A percentile compares a stretch with the other conserved stretches of the same genome.
These are phyloP conservation scores for Sonneratia caseolaris DNA, from an alignment of 345 rosid genomes.

Conservation along the genomic window DNA sequence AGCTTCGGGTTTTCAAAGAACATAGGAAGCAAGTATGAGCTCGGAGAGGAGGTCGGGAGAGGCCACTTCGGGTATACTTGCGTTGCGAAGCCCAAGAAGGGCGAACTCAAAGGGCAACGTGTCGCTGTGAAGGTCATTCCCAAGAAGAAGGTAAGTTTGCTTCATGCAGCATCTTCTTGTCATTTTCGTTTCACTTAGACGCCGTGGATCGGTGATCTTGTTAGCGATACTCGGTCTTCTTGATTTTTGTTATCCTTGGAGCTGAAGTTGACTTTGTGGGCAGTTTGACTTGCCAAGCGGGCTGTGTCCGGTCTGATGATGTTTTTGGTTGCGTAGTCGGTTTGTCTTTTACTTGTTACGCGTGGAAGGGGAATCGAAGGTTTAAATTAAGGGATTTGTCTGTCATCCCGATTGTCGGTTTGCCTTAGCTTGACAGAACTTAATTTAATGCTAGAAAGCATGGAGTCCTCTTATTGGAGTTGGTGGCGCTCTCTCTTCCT, in stretches of 20 bases:
- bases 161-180: not conserved
- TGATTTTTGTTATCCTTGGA: not conserved
- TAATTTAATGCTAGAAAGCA: not conserved
- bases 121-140: slow-evolving; percentile 96
- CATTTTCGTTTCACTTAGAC: not conserved
- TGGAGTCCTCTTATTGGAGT: not conserved
- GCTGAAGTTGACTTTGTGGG: not conserved
- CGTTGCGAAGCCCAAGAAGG: slow-evolving; percentile 77
- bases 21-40: slow-evolving; percentile 63
- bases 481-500: not conserved
- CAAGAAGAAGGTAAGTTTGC: slow-evolving; percentile 52
- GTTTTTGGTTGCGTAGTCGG: not conserved
- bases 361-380: not conserved
- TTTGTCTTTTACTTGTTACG: not conserved
- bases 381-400: not conserved
- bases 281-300: not conserved
- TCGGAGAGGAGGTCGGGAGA: slow-evolving; percentile 85
- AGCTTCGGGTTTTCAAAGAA: slow-evolving; percentile 80
- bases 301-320: not conserved
- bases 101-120: slow-evolving; percentile 82
- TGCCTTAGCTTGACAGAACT: not conserved
- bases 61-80: slow-evolving; percentile 98
- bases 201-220: not conserved
- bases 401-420: not conserved
- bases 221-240: not conserved